Evolutionary conservation across 495 filamentous ascomycete genomes (phyloP), one percentile per base, ranked within the genome.

Genomic region (Rostrohypoxylon terebratum): DNA sequence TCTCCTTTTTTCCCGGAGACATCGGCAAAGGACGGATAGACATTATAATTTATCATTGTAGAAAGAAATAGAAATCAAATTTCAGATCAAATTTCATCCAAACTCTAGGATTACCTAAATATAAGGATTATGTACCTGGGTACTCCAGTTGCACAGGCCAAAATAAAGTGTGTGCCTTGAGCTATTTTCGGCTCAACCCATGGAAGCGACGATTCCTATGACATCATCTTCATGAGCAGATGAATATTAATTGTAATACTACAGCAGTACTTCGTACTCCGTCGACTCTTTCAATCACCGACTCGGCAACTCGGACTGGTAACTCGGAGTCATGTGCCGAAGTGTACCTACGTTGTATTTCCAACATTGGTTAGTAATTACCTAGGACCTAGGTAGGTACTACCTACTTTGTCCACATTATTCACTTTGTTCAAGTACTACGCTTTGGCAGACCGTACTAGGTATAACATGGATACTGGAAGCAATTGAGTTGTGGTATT

Each of bases 401-500:
- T n/a, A n/a, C n/a, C n/a, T n/a, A n/a, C n/a, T n/a, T n/a, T n/a
- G n/a, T n/a, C n/a, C n/a, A n/a, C n/a, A n/a, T n/a, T n/a, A n/a
- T n/a, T n/a, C 11, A 21, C 18, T 21, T 50, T 23, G 21, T 50
- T 42, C 13, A 42, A n/a, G 38, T 42, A 42, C 38, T 14, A 18
- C 10, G 11, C 21, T 50, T 50, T 50, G 21, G 20, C 21, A 50
- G 11, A 20, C 28, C 4, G 48, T 53, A n/a, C n/a, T n/a, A n/a
- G n/a, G n/a, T n/a, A 31, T 53, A 31, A 28, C 42, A 45, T 45
- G 42, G 48, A 25, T 53, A 53, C 48, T 25, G n/a, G 21, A 57
- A 63, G 57, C 66, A 69, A 67, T 63, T n/a, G 71, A 69, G 33
- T 69, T 66, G 38, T 48, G 10, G 51, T 48, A 68, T 66, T 51